Percentiles rank a stretch among this genome's conserved stretches.
Evolutionary conservation across 2,329 filamentous ascomycete genomes (phyloP).

Genomic region (Trichocomaceae sp.): DNA sequence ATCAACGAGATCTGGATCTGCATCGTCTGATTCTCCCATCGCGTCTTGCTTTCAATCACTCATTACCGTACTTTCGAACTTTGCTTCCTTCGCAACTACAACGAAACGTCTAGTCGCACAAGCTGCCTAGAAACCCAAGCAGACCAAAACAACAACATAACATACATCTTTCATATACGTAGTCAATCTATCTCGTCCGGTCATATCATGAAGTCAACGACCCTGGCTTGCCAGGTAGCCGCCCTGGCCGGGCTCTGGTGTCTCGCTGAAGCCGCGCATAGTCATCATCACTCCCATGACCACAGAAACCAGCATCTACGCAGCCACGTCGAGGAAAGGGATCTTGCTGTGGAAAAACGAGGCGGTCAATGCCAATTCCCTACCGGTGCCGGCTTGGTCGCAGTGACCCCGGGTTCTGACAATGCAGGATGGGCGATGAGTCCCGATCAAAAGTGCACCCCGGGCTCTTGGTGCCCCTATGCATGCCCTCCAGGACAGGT

Average conservation of each 20-base stretch:
- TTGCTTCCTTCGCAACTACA: not conserved
- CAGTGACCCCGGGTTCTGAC: slow-evolving; percentile 55
- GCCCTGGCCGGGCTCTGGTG: slow-evolving; percentile 33
- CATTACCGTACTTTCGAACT: not conserved
- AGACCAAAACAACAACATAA: not conserved
- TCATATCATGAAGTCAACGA: slow-evolving; percentile 28
- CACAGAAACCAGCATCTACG: slow-evolving; percentile 16
- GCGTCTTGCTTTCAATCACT: slow-evolving; percentile 3
- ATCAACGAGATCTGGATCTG: slow-evolving; percentile 11
- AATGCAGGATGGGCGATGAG: slow-evolving; percentile 79
- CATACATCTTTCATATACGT: not conserved
- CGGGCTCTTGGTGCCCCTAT: slow-evolving; percentile 66
- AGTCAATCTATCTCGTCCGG: not conserved
- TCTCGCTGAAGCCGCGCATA: slow-evolving; percentile 30
- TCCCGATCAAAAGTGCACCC: slow-evolving; percentile 62
- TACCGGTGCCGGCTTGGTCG: slow-evolving; percentile 57
- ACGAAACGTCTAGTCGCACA: not conserved
- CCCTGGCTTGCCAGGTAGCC: slow-evolving; percentile 20
- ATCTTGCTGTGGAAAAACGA: slow-evolving; percentile 46
- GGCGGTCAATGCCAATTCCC: slow-evolving; percentile 59
- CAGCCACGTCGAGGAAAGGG: slow-evolving; percentile 20
- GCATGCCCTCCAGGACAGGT: slow-evolving; percentile 70
- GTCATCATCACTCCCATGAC: slow-evolving; percentile 26
- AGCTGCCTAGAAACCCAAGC: not conserved
- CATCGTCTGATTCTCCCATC: slow-evolving; percentile 1